A percentile compares a stretch with the other conserved stretches of the same genome.
Evolutionary conservation across 2,329 filamentous ascomycete species (phyloP).

Genomic region (Neophaeococcomyces aloes): DNA sequence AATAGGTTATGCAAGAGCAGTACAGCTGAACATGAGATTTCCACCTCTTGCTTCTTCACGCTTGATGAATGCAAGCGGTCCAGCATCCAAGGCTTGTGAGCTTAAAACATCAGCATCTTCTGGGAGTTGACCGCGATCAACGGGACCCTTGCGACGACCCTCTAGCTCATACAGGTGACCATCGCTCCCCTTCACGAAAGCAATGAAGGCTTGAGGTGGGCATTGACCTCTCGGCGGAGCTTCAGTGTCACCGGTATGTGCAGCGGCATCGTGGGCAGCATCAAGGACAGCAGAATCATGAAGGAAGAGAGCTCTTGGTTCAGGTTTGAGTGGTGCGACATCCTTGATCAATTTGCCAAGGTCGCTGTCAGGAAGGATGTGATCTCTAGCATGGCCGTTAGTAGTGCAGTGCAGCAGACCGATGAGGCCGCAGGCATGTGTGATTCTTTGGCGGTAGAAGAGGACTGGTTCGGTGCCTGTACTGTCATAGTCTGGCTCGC

Average conservation of each 20-base stretch:
- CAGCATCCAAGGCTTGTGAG: slow-evolving; percentile 23
- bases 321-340: slow-evolving; percentile 35
- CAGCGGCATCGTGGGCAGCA: slow-evolving; percentile 19
- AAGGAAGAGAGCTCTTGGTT: slow-evolving; percentile 41
- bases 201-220: slow-evolving; percentile 23
- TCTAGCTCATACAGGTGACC: slow-evolving; percentile 29
- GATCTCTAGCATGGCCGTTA: slow-evolving; percentile 38
- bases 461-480: slow-evolving; percentile 44
- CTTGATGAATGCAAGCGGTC: slow-evolving; percentile 22
- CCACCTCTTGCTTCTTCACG: slow-evolving; percentile 14
- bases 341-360: slow-evolving; percentile 37
- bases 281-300: slow-evolving; percentile 34
- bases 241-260: slow-evolving; percentile 20
- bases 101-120: slow-evolving; percentile 26
- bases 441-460: slow-evolving; percentile 50
- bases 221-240: slow-evolving; percentile 20
- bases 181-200: slow-evolving; percentile 26
- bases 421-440: slow-evolving; percentile 48
- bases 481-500: slow-evolving; percentile 37
- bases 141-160: slow-evolving; percentile 25
- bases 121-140: slow-evolving; percentile 23
- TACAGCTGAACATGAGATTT: slow-evolving; percentile 18
- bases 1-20: slow-evolving; percentile 12
- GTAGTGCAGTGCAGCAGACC: slow-evolving; percentile 44
- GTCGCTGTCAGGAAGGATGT: slow-evolving; percentile 34